phyloP scores from a whole-genome alignment of 257 asterid genomes.

The Fraxinus cuspidata region DNA sequence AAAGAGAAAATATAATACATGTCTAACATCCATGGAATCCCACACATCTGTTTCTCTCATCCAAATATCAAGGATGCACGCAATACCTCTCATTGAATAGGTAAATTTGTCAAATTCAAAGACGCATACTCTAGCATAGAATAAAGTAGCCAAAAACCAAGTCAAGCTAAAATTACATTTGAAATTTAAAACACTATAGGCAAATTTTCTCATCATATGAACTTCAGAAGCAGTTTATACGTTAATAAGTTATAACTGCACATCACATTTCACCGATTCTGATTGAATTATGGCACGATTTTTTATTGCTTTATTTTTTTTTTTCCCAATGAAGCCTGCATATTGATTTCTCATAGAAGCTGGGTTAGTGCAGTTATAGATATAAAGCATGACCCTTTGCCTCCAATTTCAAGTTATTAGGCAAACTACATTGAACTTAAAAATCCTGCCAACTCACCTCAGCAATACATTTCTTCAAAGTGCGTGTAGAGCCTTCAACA shows the following conservation, averaged over 20 bases:
- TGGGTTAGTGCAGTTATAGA: background rate
- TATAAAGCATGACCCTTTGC: background rate
- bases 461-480: slow-evolving; percentile 81
- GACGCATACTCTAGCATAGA: background rate
- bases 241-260: background rate
- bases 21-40: background rate
- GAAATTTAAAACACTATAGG: background rate
- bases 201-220: background rate
- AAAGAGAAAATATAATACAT: background rate
- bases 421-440: slow-evolving; percentile 1
- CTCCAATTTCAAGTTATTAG: background rate
- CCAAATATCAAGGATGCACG: background rate
- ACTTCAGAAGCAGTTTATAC: background rate
- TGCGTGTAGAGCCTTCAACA: slow-evolving; percentile 50
- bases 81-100: background rate
- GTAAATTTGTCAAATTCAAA: background rate
- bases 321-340: background rate
- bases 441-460: slow-evolving; percentile 55
- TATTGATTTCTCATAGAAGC: background rate
- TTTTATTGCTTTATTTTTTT: background rate
- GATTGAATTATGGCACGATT: background rate
- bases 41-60: background rate
- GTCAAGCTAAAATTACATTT: background rate
- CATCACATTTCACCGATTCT: background rate
- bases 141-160: background rate